Conservation (phyloP, 257 asterid species). For the Rehmannia glutinosa region DNA sequence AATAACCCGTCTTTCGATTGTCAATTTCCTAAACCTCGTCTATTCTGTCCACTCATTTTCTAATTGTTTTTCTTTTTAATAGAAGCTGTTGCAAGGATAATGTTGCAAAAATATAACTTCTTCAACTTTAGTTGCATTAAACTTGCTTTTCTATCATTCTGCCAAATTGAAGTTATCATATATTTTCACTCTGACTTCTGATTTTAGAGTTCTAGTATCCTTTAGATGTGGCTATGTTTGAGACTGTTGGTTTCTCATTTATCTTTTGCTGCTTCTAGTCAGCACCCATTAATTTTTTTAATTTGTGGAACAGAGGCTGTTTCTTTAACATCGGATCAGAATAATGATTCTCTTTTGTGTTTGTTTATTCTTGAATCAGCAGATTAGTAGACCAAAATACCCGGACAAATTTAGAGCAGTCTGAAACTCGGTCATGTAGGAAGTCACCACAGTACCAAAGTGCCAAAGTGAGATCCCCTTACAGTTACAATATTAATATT, state of each 20-base stretch:
- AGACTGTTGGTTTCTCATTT: not conserved
- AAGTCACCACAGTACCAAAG: conserved; percentile 28
- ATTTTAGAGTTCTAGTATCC: not conserved
- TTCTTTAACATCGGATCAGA: not conserved
- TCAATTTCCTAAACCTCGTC: not conserved
- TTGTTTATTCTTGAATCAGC: conserved; percentile 18
- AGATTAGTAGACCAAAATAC: conserved; percentile 42
- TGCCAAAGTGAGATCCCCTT: conserved; percentile 22
- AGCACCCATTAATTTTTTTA: not conserved
- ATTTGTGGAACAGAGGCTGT: not conserved
- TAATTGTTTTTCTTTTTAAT: not conserved
- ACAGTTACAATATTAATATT: conserved; percentile 17
- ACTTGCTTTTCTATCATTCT: not conserved
- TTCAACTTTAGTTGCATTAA: not conserved
- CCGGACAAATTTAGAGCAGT: conserved; percentile 25
- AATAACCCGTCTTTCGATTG: not conserved
- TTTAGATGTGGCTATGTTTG: conserved; percentile 3
- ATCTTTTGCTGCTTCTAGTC: not conserved
- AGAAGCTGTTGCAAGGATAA: not conserved
- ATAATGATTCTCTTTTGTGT: conserved; percentile 12
- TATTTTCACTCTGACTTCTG: not conserved
- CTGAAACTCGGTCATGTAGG: conserved; percentile 27
- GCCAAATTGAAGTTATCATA: not conserved
- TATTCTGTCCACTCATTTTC: not conserved
- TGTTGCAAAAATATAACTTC: not conserved